Evolutionary conservation across 2,329 filamentous ascomycete species (phyloP), one percentile per base, ranked within the genome.

Genomic region (Ceratocystis ficicola): DNA sequence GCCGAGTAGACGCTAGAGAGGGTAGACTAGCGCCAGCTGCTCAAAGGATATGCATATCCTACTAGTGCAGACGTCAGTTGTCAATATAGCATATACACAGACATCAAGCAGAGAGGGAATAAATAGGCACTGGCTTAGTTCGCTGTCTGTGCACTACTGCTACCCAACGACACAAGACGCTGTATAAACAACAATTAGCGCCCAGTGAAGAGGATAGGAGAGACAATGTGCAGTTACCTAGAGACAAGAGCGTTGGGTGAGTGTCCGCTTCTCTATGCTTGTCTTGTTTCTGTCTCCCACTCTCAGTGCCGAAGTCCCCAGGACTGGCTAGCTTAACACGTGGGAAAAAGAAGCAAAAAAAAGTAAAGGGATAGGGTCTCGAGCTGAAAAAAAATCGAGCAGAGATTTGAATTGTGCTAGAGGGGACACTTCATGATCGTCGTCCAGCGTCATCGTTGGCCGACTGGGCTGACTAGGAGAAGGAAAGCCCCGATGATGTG

Each of bases 71-170:
- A 57, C 10, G 28, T 57, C 52, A 57, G 52, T 57, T 41, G 48
- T 50, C 48, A 32, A 28, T 28, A 7, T 8, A 15, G 7, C 12
- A 28, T 57, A 57, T 30, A 57, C 52, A 57, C 52, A 57, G 52
- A 57, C 52, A 57, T 25, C 7, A 57, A 30, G n/a, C 22, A 57
- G 7, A 17, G 17, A 41, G 36, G 36, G 36, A 41, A 12, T 12
- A 41, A 41, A 41, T 41, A 41, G 36, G 36, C 36, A 41, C 36
- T 28, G 22, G 20, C 20, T 32, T 57, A 57, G 52, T 25, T 15
- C 28, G 17, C 10, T 32, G 52, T 57, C 52, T 57, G 52, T 57
- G 52, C 52, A 52, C 22, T 52, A n/a, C n/a, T 52, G 48, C 48
- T 52, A 22, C 48, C 15, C 12, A 12, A 41, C 36, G 3, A 15